phyloP scores from a whole-genome alignment of 257 asterid genomes.

The Misopates orontium region DNA sequence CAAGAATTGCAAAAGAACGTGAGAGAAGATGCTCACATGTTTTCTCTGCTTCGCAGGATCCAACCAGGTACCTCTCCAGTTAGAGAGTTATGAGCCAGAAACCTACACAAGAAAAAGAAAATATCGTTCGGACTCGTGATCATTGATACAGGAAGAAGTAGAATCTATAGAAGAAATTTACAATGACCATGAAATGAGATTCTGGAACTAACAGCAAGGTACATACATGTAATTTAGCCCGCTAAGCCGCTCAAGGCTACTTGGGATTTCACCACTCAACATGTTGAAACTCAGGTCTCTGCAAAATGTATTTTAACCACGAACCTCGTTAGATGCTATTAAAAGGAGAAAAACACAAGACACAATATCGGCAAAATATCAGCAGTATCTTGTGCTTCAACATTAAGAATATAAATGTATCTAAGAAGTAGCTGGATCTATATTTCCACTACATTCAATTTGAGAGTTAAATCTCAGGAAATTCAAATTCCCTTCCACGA shows the following conservation, averaged over 20 bases:
- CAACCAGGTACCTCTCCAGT: slow-evolving; percentile 65
- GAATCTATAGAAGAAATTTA: not conserved
- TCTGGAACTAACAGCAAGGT: slow-evolving; percentile 6
- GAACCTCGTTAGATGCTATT: slow-evolving; percentile 14
- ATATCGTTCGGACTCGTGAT: slow-evolving; percentile 16
- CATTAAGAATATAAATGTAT: too few relatives aligned
- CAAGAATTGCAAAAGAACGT: too few relatives aligned
- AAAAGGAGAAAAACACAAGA: too few relatives aligned
- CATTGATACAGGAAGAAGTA: not conserved
- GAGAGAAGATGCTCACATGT: slow-evolving; percentile 46
- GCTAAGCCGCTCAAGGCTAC: slow-evolving; percentile 25
- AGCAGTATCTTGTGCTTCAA: too few relatives aligned
- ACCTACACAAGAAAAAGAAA: slow-evolving; percentile 43
- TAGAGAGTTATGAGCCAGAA: slow-evolving; percentile 67
- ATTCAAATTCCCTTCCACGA: too few relatives aligned
- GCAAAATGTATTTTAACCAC: slow-evolving; percentile 29
- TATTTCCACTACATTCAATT: too few relatives aligned
- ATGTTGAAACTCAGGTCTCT: slow-evolving; percentile 87
- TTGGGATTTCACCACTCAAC: slow-evolving; percentile 59
- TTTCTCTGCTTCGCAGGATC: slow-evolving; percentile 39
- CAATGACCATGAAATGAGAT: not conserved
- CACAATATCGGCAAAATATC: too few relatives aligned
- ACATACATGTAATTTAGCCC: slow-evolving; percentile 43
- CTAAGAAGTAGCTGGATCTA: too few relatives aligned
- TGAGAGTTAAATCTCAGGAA: too few relatives aligned